Base-by-base conservation (phyloP, 352 stramenopile genomes). In the Phytophthora sojae region DNA sequence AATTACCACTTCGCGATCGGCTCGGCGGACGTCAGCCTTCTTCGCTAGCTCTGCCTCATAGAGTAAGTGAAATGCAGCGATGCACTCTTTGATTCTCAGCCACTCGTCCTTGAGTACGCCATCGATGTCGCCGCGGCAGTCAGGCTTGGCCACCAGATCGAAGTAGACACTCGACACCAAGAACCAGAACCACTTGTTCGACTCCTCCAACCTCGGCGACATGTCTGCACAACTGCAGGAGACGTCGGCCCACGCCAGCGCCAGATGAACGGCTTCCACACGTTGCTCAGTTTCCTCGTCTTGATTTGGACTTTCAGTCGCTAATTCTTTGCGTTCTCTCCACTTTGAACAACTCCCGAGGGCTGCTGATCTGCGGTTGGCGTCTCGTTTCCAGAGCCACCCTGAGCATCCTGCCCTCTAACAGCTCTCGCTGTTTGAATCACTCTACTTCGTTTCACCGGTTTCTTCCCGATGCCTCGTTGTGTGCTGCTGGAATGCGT, bases 101-200 rank as follows among this genome's bases (percentile, higher is more conserved):
- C 54, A 69, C 4, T 15, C 19, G 2, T 53, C 25, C 12, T 50
- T 59, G 8, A 70, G 35, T 19, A 59, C 7, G 4, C 11, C n/a
- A 19, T 70, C 54, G 17, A 70, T 53, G 17, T 37, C 32, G 32
- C 23, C 15, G 1, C 35, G 9, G 35, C 35, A 9, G 14, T 15
- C 12, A 7, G 32, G 17, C 12, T 52, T 39, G 6, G 32, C n/a
- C 4, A 12, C 39, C 14, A 61, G 56, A 14, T 61, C 52, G 12
- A 57, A 69, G 30, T 69, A 69, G 19, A 60, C 54, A 17, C 15
- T 61, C 26, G 61, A 63, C 4, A 63, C 62, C 3, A 58, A 44
- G 21, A 64, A 52, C 62, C 62, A 69, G 32, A 69, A 69, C 53
- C 53, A 63, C 11, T 64, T 30, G 17, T 59, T 57, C 17, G 45